A percentile compares a stretch with the other conserved stretches of the same genome.
Conservation (phyloP, 139 green algal genomes). For the Eudorina sp. region DNA sequence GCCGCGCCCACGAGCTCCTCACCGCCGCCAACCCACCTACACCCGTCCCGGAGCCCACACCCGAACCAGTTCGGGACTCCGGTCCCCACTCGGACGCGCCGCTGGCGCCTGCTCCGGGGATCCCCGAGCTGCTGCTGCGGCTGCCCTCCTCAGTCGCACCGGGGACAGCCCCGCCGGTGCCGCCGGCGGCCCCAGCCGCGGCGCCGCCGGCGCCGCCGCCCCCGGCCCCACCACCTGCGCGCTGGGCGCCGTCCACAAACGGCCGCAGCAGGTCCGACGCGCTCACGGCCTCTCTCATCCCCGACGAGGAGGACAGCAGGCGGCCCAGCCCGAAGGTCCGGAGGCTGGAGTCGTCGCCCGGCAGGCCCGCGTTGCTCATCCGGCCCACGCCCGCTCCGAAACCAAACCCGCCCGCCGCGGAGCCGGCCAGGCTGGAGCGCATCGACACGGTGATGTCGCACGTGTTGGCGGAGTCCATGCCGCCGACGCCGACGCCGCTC, state of each 20-base stretch:
- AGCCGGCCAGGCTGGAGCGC: not conserved
- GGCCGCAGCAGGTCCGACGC: slow-evolving; percentile 21
- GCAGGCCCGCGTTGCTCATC: not conserved
- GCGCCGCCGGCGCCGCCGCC: not conserved
- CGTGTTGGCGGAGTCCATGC: not conserved
- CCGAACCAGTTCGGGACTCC: no score
- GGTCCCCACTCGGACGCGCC: no score
- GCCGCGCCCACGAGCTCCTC: not conserved
- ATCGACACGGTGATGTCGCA: slow-evolving; percentile 17
- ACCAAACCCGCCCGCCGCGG: not conserved
- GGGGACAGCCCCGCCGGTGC: not conserved
- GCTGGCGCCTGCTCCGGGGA: no score
- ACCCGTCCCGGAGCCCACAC: no score
- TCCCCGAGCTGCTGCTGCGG: not conserved
- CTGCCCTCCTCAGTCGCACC: no score
- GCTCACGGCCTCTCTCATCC: not conserved
- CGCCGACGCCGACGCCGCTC: not conserved
- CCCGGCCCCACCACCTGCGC: not conserved
- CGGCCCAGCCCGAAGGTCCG: not conserved
- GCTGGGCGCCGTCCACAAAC: not conserved
- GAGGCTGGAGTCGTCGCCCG: not conserved
- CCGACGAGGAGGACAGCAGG: not conserved
- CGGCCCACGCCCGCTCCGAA: not conserved
- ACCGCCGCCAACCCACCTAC: not conserved
- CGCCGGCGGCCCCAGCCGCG: no score